Evolutionary conservation across 805 yeast genomes (phyloP), one percentile per base, ranked within the genome.

Genomic region (Candida odintsovae): DNA sequence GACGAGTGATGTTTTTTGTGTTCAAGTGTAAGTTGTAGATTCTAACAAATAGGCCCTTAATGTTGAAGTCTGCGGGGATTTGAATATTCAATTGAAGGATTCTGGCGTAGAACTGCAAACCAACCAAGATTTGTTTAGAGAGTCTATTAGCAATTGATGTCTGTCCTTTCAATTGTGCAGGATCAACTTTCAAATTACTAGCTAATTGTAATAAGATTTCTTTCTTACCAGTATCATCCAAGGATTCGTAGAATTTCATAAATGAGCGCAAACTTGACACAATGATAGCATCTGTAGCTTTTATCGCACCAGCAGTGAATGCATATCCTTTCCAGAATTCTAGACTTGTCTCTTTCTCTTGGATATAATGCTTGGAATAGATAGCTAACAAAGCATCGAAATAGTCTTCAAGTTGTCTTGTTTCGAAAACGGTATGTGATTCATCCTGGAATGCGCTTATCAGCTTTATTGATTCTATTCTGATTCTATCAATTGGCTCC

Each of bases 401-500:
- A 52, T 71, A 70, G 15, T 59, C 55, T 11, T 51, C 50, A 35
- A 35, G 41, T 43, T 45, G 48, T 33, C 53, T 46, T 7, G 50
- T 47, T 3, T 37, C 38, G 18, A 55, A 54, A 41, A 42, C 58
- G 33, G 56, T 40, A 2, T 50, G 48, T 2, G 48, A 35, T 10
- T 65, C 61, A 4, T 51, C 48, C 3, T 56, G 51, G 4, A 71
- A 31, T 9, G 38, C 45, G 15, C 61, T 38, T 6, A 80, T 51
- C n/a, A 80, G 50, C 7, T 41, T 29, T 8, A 75, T 56, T 0
- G 90, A 67, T 9, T 57, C 57, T 0, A 54, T 21, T 42, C 89
- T 65, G 6, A 84, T 59, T 43, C 68, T 75, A 48, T 77, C 85
- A 46, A 83, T 76, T 3, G 80, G 70, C 58, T 88, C 96, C 1